Conservation (phyloP, 1,139 yeast species). For the Eremothecium coryli region DNA sequence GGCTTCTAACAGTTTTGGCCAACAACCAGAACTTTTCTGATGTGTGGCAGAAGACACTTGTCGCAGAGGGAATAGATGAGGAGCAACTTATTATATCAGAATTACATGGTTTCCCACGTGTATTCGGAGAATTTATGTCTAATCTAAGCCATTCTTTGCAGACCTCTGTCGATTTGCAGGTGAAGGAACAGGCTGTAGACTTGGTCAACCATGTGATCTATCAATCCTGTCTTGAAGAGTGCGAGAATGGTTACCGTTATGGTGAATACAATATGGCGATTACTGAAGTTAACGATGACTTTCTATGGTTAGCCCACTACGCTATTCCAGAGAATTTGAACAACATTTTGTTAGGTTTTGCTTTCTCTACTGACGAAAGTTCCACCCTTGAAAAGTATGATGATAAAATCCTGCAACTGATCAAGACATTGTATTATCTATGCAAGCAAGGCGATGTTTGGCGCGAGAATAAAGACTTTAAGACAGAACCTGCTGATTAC, state of each 20-base stretch:
- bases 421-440: constrained; percentile 32
- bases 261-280: constrained; percentile 24
- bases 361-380: constrained; percentile 12
- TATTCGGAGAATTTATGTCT: constrained; percentile 34
- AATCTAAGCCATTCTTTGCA: constrained; percentile 13
- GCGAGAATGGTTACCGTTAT: constrained; percentile 36
- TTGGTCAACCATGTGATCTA: constrained; percentile 35
- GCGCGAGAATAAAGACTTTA: constrained; percentile 20
- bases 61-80: constrained; percentile 9
- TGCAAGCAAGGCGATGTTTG: constrained; percentile 31
- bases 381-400: constrained; percentile 9
- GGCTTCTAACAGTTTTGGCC: constrained; percentile 30
- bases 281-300: constrained; percentile 21
- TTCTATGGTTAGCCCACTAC: constrained; percentile 32
- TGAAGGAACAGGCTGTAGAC: constrained; percentile 30
- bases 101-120: constrained; percentile 32
- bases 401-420: constrained; percentile 24
- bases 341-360: constrained; percentile 25
- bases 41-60: constrained; percentile 17
- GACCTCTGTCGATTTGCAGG: constrained; percentile 20
- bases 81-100: constrained; percentile 24
- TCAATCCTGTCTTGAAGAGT: constrained; percentile 35
- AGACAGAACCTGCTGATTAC: constrained; percentile 19
- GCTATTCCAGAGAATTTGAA: constrained; percentile 24
- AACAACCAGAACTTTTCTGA: constrained; percentile 15